Percentiles rank a stretch among this genome's conserved stretches.
Evolutionary conservation across 2,329 filamentous ascomycete species (phyloP).

Genomic region (Penicillium italicum): DNA sequence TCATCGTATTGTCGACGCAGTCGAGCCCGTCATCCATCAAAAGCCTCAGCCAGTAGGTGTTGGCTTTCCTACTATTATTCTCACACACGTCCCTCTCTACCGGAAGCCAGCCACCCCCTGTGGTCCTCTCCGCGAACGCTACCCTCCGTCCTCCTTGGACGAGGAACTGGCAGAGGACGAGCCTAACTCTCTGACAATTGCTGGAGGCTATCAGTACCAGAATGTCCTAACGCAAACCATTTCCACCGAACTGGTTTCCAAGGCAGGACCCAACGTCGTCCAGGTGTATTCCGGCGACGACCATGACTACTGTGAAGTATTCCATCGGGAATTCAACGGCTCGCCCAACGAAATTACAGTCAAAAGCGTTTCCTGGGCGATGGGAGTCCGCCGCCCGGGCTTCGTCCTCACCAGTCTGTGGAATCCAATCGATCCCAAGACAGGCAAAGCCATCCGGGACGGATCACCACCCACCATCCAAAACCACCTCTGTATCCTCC

Average conservation of each 20-base stretch:
- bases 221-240: slow-evolving; percentile 80
- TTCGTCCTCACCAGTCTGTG: slow-evolving; percentile 86
- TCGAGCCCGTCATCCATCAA: slow-evolving; percentile 39
- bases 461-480: slow-evolving; percentile 61
- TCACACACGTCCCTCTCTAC: slow-evolving; percentile 88
- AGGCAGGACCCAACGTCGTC: slow-evolving; percentile 69
- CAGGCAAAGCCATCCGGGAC: slow-evolving; percentile 30
- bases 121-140: slow-evolving; percentile 79
- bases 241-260: slow-evolving; percentile 70
- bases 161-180: slow-evolving; percentile 59
- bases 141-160: slow-evolving; percentile 65
- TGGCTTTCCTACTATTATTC: slow-evolving; percentile 80
- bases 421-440: slow-evolving; percentile 71
- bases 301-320: slow-evolving; percentile 93
- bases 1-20: slow-evolving; percentile 59
- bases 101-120: slow-evolving; percentile 79
- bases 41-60: slow-evolving; percentile 23
- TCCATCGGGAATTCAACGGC: slow-evolving; percentile 66
- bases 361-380: slow-evolving; percentile 92
- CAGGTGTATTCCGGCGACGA: slow-evolving; percentile 95
- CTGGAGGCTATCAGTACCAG: slow-evolving; percentile 88
- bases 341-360: slow-evolving; percentile 79
- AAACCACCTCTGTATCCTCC: slow-evolving; percentile 84
- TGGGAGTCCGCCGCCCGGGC: slow-evolving; percentile 85
- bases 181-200: slow-evolving; percentile 72